Percentiles rank a stretch among this genome's conserved stretches.
Conservation (phyloP, 163 green algal species). For the Chlamydomonas reinhardtii region DNA sequence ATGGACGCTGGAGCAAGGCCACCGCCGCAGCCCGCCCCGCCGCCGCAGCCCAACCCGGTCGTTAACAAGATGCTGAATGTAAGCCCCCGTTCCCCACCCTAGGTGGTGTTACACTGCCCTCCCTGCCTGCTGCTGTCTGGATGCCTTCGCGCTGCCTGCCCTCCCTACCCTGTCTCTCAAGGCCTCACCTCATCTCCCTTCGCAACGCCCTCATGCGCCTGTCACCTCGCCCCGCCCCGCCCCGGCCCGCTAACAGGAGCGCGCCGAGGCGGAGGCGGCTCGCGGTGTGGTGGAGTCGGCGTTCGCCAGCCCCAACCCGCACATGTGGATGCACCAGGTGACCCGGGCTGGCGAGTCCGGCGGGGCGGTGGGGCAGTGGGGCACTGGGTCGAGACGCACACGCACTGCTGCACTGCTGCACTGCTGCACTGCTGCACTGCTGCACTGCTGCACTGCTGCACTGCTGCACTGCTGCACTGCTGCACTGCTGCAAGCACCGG, state of each 20-base stretch:
- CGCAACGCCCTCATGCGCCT: no score
- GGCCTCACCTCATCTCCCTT: no score
- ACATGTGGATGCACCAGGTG: conserved; percentile 37
- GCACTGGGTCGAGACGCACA: no score
- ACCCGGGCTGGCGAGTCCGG: neutral
- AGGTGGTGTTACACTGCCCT: no score
- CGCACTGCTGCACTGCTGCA: neutral
- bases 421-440: neutral
- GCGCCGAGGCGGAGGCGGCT: conserved; percentile 11
- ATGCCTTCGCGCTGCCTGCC: no score
- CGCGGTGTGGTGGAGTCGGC: neutral
- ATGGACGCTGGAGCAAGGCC: neutral
- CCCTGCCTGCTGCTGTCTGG: no score
- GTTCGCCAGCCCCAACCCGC: conserved; percentile 14
- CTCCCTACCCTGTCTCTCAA: no score
- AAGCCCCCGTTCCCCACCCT: neutral
- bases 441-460: neutral
- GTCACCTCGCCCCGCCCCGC: neutral
- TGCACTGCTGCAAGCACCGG: neutral
- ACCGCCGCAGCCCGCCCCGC: neutral
- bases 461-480: neutral
- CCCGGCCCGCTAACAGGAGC: neutral
- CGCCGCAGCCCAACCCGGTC: neutral
- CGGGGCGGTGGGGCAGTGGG: neutral
- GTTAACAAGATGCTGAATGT: conserved; percentile 33